Conservation (phyloP, 2,329 filamentous ascomycete genomes). For the Pestalotiopsis sp. region DNA sequence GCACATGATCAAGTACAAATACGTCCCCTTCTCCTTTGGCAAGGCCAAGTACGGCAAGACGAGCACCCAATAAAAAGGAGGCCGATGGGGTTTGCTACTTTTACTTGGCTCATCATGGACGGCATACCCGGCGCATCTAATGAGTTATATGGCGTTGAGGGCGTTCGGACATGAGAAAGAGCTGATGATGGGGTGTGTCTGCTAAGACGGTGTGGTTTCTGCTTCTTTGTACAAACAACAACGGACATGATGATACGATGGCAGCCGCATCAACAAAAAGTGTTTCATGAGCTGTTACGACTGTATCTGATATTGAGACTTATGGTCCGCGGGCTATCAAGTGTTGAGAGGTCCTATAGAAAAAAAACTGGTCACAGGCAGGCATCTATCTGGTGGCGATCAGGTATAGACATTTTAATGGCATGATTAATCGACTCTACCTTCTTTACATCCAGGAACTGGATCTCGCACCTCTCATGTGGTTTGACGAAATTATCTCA, state of each 20-base stretch:
- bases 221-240: slow-evolving; percentile 10
- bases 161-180: neutral
- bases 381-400: slow-evolving; percentile 9
- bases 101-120: neutral
- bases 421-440: slow-evolving; percentile 2
- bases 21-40: slow-evolving; percentile 90
- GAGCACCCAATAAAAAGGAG: slow-evolving; percentile 43
- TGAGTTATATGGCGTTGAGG: neutral
- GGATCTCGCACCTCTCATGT: neutral
- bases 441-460: neutral
- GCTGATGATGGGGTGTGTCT: neutral
- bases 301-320: neutral
- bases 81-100: neutral
- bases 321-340: slow-evolving; percentile 8
- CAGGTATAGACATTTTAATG: slow-evolving; percentile 13
- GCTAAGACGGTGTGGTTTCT: neutral
- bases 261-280: neutral
- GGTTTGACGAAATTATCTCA: neutral
- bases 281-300: slow-evolving; percentile 1
- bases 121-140: neutral
- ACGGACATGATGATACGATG: neutral
- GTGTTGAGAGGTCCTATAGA: slow-evolving; percentile 11
- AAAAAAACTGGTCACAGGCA: slow-evolving; percentile 4
- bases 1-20: slow-evolving; percentile 99
- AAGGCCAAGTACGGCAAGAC: slow-evolving; percentile 79